Evolutionary conservation across 192 early-diverging fungal genomes (phyloP), one percentile per base, ranked within the genome.

Genomic region (Coemansia sp.): DNA sequence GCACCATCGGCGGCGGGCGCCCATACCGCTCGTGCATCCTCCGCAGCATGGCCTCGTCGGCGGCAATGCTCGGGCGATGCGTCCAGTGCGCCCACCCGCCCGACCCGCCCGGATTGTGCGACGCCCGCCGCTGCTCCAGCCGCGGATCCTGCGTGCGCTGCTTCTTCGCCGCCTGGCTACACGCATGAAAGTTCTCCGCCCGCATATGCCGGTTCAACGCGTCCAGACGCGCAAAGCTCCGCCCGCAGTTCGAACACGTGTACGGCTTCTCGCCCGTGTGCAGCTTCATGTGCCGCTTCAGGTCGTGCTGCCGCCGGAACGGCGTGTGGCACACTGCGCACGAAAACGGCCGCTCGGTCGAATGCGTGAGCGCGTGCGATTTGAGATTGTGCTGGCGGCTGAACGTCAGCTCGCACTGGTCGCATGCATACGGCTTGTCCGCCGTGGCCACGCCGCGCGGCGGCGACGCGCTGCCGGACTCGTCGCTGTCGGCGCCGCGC

Each of bases 231-330:
- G 90, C 90, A 80, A 92, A 92, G 34, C 83, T 79, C 6, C 88
- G 87, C n/a, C 82, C 78, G 60, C 90, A 92, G 58, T 82, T 78
- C 4, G 72, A 67, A 60, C 90, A 92, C 8, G 79, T 82, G 68
- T 85, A 83, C 0, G 90, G 90, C 50, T 83, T 78, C 48, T 86
- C 85, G 29, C 90, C 90, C 3, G 87, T 83, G 55, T 92, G 90
- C 25, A 89, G 64, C 53, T 87, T 84, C 69, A 86, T 84, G 48
- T 91, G 89, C 27, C 94, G 84, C 66, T 91, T 94, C 35, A 94
- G 79, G 71, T 97, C 94, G 64, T 97, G 92, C 48, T 91, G 87
- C 12, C 94, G 81, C 19, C 91, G 86, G 79, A 97, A 97, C 8
- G 81, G 71, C 26, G 83, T 79, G 2, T 84, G 74, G 70, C 94